Conservation (phyloP, 176 grass and related monocot genomes). For the Elaeis guineensis region DNA sequence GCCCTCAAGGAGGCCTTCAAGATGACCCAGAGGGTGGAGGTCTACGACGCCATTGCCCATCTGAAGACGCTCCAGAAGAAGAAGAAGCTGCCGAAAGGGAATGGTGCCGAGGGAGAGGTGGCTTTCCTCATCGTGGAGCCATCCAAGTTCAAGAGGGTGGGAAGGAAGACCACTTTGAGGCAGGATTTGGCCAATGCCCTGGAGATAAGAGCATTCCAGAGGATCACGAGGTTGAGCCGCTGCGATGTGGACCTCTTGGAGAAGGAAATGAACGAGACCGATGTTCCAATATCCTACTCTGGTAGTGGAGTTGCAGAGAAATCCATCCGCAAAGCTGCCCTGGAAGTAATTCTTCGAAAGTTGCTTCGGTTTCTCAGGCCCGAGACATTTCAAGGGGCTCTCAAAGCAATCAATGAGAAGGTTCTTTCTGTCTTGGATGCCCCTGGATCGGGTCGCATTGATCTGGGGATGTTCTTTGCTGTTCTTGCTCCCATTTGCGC, state of each 20-base stretch:
- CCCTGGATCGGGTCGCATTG: constrained; percentile 76
- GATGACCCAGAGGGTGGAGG: constrained; percentile 94
- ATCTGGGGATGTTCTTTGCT: constrained; percentile 95
- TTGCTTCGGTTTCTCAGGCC: constrained; percentile 83
- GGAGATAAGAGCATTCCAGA: constrained; percentile 90
- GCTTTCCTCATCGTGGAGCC: constrained; percentile 74
- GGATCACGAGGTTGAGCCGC: constrained; percentile 54
- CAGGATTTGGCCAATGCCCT: constrained; percentile 90
- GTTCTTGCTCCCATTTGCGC: constrained; percentile 80
- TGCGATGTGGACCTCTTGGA: constrained; percentile 61
- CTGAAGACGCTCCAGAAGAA: constrained; percentile 90
- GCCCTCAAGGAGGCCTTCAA: constrained; percentile 96
- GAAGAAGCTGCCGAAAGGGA: constrained; percentile 49
- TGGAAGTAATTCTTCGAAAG: constrained; percentile 85
- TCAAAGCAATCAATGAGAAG: constrained; percentile 86
- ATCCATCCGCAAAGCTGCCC: constrained; percentile 85
- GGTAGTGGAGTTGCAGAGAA: constrained; percentile 71
- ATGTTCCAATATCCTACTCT: constrained; percentile 91
- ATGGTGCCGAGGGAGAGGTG: constrained; percentile 22
- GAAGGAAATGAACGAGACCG: constrained; percentile 93
- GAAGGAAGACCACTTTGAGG: constrained; percentile 59
- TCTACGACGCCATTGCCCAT: constrained; percentile 97
- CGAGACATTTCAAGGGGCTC: constrained; percentile 84
- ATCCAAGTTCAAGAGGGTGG: constrained; percentile 91
- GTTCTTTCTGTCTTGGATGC: constrained; percentile 81